These are phyloP conservation scores for Cercospora canescens DNA, from an alignment of 2,329 filamentous ascomycete genomes.

Conservation along the genomic window DNA sequence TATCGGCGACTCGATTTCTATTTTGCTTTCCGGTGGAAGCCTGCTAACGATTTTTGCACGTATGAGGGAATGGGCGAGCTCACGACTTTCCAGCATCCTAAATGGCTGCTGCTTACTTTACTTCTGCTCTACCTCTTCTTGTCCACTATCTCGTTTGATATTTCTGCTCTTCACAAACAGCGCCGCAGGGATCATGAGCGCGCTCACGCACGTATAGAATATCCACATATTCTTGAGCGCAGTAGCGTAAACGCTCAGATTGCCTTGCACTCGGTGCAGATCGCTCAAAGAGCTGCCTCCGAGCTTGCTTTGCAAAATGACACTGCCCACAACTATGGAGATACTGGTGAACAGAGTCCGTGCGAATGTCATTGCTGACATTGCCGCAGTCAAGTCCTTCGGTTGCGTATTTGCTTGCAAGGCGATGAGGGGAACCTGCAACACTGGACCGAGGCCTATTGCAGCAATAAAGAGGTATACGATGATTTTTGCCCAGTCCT, in stretches of 20 bases:
- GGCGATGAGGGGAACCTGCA: constrained; percentile 58
- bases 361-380: constrained; percentile 52
- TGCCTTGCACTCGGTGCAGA: constrained; percentile 44
- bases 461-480: constrained; percentile 53
- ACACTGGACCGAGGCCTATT: constrained; percentile 53
- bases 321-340: constrained; percentile 51
- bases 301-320: constrained; percentile 45
- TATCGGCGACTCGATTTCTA: too few species aligned
- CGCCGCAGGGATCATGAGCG: constrained; percentile 5
- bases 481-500: constrained; percentile 44
- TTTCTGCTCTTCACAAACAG: constrained; percentile 4
- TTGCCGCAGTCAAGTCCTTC: constrained; percentile 52
- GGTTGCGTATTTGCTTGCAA: constrained; percentile 52
- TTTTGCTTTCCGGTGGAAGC: too few species aligned
- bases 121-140: not conserved
- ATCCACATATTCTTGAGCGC: constrained; percentile 53
- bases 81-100: too few species aligned
- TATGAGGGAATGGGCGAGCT: too few species aligned
- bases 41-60: too few species aligned
- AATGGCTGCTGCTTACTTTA: not conserved
- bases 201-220: constrained; percentile 36
- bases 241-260: constrained; percentile 46
- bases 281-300: constrained; percentile 39
- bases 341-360: constrained; percentile 47
- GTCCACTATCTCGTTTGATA: not conserved